These are phyloP conservation scores for Limnomonas spitsbergensis DNA, from an alignment of 139 green algal species.

Conservation along the genomic window DNA sequence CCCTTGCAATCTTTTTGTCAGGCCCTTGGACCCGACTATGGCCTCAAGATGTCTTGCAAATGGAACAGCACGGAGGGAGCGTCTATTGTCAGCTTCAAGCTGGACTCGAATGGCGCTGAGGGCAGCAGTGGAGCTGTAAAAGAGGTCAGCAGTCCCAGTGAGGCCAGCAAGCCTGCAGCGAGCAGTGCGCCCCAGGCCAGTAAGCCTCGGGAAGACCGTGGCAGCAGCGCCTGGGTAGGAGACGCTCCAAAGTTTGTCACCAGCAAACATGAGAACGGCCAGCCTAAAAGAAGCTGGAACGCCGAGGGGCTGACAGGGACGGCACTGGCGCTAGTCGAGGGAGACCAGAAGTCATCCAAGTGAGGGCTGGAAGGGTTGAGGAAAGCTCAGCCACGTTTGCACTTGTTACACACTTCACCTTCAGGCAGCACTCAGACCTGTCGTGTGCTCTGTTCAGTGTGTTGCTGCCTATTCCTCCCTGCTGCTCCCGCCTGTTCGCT, in stretches of 20 bases:
- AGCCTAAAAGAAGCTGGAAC: conserved; percentile 65
- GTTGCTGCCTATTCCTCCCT: no score
- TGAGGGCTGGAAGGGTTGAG: conserved; percentile 16
- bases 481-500: no score
- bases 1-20: conserved; percentile 20
- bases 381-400: background rate
- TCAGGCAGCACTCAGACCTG: background rate
- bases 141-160: background rate
- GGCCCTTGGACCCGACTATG: conserved; percentile 39
- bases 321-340: conserved; percentile 56
- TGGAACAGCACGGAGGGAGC: conserved; percentile 26
- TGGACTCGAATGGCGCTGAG: background rate
- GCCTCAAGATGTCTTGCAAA: conserved; percentile 32
- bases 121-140: conserved; percentile 18
- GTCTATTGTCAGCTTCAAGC: conserved; percentile 17
- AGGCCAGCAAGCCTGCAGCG: background rate
- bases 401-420: background rate
- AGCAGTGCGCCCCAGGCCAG: no score
- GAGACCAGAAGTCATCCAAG: conserved; percentile 62
- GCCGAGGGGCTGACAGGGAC: conserved; percentile 51
- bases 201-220: no score
- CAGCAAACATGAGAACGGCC: conserved; percentile 67
- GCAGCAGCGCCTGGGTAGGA: conserved; percentile 33
- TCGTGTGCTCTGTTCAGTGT: background rate
- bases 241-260: conserved; percentile 69